phyloP scores from a whole-genome alignment of 2,329 filamentous ascomycete species.

The Alternaria consortialis region DNA sequence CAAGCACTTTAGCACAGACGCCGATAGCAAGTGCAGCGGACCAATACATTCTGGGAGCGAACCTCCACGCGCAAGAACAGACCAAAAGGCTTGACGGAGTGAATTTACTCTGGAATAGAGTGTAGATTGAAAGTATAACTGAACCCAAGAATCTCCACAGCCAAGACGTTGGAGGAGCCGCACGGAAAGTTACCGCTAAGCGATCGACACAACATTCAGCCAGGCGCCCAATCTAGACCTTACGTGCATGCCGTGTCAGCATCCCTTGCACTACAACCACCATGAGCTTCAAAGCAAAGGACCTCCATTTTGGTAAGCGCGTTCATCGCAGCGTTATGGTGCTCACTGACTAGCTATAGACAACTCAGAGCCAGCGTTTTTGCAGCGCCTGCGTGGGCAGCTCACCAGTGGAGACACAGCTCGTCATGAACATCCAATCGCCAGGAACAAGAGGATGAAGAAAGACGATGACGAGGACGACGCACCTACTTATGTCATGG shows the following conservation, averaged over 20 bases:
- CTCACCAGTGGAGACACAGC: slow-evolving; percentile 60
- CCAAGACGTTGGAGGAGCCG: slow-evolving; percentile 16
- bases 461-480: slow-evolving; percentile 78
- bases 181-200: slow-evolving; percentile 21
- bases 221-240: slow-evolving; percentile 14
- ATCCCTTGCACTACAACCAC: slow-evolving; percentile 12
- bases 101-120: neutral
- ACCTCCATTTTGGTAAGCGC: slow-evolving; percentile 69
- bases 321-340: slow-evolving; percentile 32
- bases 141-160: neutral
- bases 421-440: slow-evolving; percentile 56
- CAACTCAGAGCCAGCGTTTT: slow-evolving; percentile 60
- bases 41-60: slow-evolving; percentile 15
- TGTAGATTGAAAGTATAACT: neutral
- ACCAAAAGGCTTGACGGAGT: neutral
- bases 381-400: slow-evolving; percentile 61
- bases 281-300: slow-evolving; percentile 71
- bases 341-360: slow-evolving; percentile 51
- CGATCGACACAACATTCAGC: slow-evolving; percentile 19
- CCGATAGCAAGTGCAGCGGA: slow-evolving; percentile 17
- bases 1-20: slow-evolving; percentile 21
- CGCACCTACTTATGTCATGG: slow-evolving; percentile 77
- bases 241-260: slow-evolving; percentile 3
- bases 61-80: neutral
- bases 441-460: slow-evolving; percentile 56